These are phyloP conservation scores for Closterium sp. DNA, from an alignment of 139 green algal genomes.

Conservation along the genomic window DNA sequence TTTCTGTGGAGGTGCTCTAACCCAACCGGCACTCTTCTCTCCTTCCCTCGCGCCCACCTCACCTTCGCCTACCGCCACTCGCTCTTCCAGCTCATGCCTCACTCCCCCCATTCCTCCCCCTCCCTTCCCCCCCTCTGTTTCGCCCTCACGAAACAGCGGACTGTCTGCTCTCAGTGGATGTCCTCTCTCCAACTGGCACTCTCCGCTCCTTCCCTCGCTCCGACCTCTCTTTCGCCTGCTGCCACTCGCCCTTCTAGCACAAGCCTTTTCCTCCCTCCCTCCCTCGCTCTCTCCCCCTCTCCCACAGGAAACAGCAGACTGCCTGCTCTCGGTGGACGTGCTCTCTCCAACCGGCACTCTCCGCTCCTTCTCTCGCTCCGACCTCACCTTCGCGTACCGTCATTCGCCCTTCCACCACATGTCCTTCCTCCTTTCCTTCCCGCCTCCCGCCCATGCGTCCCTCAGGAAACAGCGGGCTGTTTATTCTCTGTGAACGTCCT, in stretches of 20 bases:
- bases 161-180: background rate
- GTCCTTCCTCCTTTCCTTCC: too few species aligned
- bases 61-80: slow-evolving; percentile 41
- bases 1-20: slow-evolving; percentile 47
- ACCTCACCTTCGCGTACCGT: slow-evolving; percentile 39
- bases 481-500: slow-evolving; percentile 51
- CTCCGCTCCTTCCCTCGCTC: background rate
- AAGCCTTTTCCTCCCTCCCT: too few species aligned
- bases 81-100: slow-evolving; percentile 42
- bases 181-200: background rate
- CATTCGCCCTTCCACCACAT: slow-evolving; percentile 51
- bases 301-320: slow-evolving; percentile 43
- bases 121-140: too few species aligned
- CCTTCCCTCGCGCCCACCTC: slow-evolving; percentile 24
- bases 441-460: slow-evolving; percentile 17
- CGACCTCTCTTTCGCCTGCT: background rate
- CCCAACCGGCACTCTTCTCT: slow-evolving; percentile 1
- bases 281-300: too few species aligned
- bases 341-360: slow-evolving; percentile 21
- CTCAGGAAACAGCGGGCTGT: slow-evolving; percentile 43
- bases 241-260: background rate
- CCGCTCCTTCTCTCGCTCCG: slow-evolving; percentile 7
- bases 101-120: background rate
- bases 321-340: slow-evolving; percentile 46
- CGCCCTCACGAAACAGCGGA: background rate